Evolutionary conservation across 495 filamentous ascomycete genomes (phyloP), one percentile per base, ranked within the genome.

Genomic region (Staphylotrichum tortipilum): DNA sequence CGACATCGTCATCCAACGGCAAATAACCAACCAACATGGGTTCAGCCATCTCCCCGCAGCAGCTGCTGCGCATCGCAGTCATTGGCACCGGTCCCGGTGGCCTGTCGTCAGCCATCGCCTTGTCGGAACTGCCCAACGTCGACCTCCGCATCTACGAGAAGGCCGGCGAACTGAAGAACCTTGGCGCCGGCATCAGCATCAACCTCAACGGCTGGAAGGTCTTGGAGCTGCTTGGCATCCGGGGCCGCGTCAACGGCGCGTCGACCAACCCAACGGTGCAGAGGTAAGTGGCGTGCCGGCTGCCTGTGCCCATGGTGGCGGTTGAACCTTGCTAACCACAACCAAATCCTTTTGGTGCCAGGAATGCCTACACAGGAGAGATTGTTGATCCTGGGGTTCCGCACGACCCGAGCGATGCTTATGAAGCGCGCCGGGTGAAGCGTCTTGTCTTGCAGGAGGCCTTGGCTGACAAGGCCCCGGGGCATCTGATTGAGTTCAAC

Each of bases 21-120:
- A 34, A 15, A 15, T 4, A 8, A 34, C 31, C 10, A 12, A 15
- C 28, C 11, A 34, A 15, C 5, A 34, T 34, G 31, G 9, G 9
- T 5, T 34, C 31, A 12, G 31, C 31, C 10, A 34, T 34, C 31
- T 34, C 31, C 10, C 31, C 11, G n/a, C 31, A 34, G n/a, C n/a
- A n/a, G n/a, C n/a, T n/a, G n/a, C 31, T 34, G 7, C 31, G 31
- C 31, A 12, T 70, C 39, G 72, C 68, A 40, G 64, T 75, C 40
- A 65, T 77, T 40, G 71, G 72, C 19, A 69, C 68, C 9, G 74
- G 74, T 0, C 74, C 74, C 1, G 75, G 68, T 7, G 76, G 76
- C 0, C 60, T 79, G 0, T 65, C 65, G 22, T 64, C 74, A 1
- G 75, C 73, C 7, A 78, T 78, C 44, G 71, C 70, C 11, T 64